Percentiles rank a stretch among this genome's conserved stretches.
phyloP scores from a whole-genome alignment of 2,329 filamentous ascomycete genomes.

The Hypomyces perniciosus region DNA sequence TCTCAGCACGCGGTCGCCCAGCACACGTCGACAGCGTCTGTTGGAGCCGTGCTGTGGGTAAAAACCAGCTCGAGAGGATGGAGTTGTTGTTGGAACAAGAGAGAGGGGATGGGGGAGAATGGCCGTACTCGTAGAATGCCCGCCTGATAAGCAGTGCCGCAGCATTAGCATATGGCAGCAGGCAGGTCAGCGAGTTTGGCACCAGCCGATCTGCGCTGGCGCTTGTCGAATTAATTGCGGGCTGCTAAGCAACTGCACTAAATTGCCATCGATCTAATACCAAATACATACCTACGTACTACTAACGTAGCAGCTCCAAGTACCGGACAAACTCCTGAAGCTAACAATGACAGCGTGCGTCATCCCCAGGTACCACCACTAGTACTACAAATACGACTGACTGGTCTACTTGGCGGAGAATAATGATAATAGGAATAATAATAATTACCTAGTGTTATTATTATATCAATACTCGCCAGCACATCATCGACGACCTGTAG shows the following conservation, averaged over 20 bases:
- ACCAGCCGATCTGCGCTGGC: constrained; percentile 9
- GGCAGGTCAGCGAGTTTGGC: constrained; percentile 5
- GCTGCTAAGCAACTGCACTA: too few relatives aligned
- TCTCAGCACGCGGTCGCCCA: constrained; percentile 8
- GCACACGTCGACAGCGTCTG: constrained; percentile 5
- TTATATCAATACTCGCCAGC: too few relatives aligned
- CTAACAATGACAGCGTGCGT: too few relatives aligned
- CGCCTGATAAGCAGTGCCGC: not conserved
- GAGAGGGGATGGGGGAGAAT: not conserved
- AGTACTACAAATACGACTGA: too few relatives aligned
- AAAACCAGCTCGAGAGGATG: not conserved
- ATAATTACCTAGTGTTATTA: too few relatives aligned
- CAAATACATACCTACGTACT: too few relatives aligned
- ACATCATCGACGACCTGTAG: too few relatives aligned
- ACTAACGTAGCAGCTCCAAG: not conserved
- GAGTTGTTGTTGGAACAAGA: not conserved
- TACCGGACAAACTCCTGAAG: too few relatives aligned
- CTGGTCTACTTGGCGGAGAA: too few relatives aligned
- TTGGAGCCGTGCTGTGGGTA: not conserved
- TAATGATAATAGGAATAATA: too few relatives aligned
- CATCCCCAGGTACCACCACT: too few relatives aligned
- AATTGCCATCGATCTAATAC: too few relatives aligned
- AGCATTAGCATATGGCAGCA: not conserved
- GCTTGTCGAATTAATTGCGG: constrained; percentile 1
- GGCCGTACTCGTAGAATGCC: not conserved